A percentile compares a stretch with the other conserved stretches of the same genome.
Evolutionary conservation across 2,329 filamentous ascomycete species (phyloP).

Genomic region (Berkeleyomyces basicola): DNA sequence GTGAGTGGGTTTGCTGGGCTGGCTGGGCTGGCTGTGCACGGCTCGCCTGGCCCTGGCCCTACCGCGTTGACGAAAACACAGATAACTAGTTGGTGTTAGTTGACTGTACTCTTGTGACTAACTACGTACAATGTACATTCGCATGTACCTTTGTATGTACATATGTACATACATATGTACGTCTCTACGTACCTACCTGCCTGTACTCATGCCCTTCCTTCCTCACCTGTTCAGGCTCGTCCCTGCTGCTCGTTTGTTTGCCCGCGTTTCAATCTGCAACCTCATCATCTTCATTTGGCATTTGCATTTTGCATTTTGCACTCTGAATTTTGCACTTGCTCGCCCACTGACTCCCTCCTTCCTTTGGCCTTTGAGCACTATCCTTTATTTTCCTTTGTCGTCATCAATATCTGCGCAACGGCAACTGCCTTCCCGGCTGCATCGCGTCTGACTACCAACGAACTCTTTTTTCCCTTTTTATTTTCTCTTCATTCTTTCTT

Average conservation of each 20-base stretch:
- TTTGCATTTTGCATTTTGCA: too few species aligned
- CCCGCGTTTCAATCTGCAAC: not conserved
- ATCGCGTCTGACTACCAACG: not conserved
- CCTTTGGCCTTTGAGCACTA: not conserved
- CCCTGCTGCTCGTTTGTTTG: not conserved
- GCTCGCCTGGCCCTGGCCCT: too few species aligned
- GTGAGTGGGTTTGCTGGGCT: too few species aligned
- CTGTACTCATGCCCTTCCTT: too few species aligned
- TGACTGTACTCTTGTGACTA: too few species aligned
- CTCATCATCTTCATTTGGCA: not conserved
- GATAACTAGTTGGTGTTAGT: too few species aligned
- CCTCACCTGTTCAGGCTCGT: not conserved
- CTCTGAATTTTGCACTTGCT: not conserved
- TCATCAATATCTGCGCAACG: not conserved
- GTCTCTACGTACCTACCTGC: too few species aligned
- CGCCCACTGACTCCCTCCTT: not conserved
- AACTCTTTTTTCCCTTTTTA: not conserved
- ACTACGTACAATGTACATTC: too few species aligned
- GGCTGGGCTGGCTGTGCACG: too few species aligned
- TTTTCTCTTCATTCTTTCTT: not conserved
- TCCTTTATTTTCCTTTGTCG: not conserved
- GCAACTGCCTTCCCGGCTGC: not conserved
- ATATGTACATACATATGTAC: too few species aligned
- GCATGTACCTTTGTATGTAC: too few species aligned
- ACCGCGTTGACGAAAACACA: too few species aligned